Conservation (phyloP, 768 basidiomycete genomes). For the Pleurotus ostreatus region DNA sequence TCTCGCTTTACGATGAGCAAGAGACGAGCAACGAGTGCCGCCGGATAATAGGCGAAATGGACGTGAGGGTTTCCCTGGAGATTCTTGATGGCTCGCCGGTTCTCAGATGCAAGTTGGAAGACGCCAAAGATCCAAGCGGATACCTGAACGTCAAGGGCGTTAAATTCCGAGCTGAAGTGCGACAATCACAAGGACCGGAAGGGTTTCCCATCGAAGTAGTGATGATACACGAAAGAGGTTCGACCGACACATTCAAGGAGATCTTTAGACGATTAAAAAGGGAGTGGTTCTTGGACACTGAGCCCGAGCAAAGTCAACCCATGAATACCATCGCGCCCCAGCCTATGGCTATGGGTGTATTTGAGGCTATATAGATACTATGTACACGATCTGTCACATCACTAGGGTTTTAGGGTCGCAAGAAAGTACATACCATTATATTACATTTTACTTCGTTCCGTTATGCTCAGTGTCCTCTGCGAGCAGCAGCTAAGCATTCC, state of each 20-base stretch:
- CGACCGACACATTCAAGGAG: slow-evolving; percentile 75
- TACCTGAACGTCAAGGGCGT: slow-evolving; percentile 60
- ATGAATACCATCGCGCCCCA: too few species aligned
- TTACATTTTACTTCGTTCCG: background rate
- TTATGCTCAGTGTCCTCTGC: slow-evolving; percentile 36
- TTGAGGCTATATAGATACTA: background rate
- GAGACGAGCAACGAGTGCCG: slow-evolving; percentile 74
- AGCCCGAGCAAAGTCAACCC: background rate
- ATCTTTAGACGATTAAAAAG: slow-evolving; percentile 61
- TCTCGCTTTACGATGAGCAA: slow-evolving; percentile 54
- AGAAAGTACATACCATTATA: background rate
- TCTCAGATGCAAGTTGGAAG: slow-evolving; percentile 75
- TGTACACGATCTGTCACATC: background rate
- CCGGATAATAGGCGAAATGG: slow-evolving; percentile 65
- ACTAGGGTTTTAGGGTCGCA: background rate
- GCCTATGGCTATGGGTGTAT: background rate
- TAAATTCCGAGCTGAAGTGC: slow-evolving; percentile 81
- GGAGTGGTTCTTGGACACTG: slow-evolving; percentile 64
- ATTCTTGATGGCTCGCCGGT: slow-evolving; percentile 60
- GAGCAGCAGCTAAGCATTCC: slow-evolving; percentile 77
- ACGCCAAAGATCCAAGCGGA: slow-evolving; percentile 53
- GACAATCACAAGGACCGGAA: slow-evolving; percentile 37
- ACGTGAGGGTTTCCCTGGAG: slow-evolving; percentile 63
- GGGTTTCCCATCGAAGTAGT: slow-evolving; percentile 49
- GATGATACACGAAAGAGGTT: slow-evolving; percentile 83